phyloP scores from a whole-genome alignment of 495 filamentous ascomycete genomes.

The Aspergillus sclerotioniger region DNA sequence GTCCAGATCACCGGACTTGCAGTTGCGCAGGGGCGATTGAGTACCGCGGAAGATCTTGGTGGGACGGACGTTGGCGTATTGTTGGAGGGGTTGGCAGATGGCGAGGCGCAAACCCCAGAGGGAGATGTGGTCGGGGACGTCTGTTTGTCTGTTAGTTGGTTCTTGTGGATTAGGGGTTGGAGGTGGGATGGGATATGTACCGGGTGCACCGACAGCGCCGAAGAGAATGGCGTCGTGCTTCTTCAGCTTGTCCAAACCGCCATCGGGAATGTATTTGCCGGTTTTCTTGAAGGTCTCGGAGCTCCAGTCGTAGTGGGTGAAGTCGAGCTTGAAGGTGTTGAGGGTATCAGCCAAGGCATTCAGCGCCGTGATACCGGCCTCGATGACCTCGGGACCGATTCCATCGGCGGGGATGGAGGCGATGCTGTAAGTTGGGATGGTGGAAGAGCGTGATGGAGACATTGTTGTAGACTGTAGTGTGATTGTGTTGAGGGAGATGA shows the following conservation, averaged over 20 bases:
- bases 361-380: slow-evolving; percentile 47
- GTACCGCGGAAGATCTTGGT: slow-evolving; percentile 50
- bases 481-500: not conserved
- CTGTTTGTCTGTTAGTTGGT: slow-evolving; percentile 24
- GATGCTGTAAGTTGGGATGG: slow-evolving; percentile 48
- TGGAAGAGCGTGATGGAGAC: slow-evolving; percentile 25
- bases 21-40: slow-evolving; percentile 47
- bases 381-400: slow-evolving; percentile 54
- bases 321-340: slow-evolving; percentile 47
- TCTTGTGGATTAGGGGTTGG: slow-evolving; percentile 14
- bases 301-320: slow-evolving; percentile 52
- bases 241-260: slow-evolving; percentile 50
- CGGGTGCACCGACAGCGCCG: slow-evolving; percentile 55
- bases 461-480: not conserved
- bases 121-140: slow-evolving; percentile 57
- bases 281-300: slow-evolving; percentile 51
- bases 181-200: slow-evolving; percentile 30
- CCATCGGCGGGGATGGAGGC: slow-evolving; percentile 55
- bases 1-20: slow-evolving; percentile 42
- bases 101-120: slow-evolving; percentile 55
- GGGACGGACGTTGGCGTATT: slow-evolving; percentile 57
- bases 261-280: slow-evolving; percentile 54
- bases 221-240: slow-evolving; percentile 56
- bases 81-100: slow-evolving; percentile 54
- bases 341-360: slow-evolving; percentile 43